Conservation (phyloP, 1,284 basidiomycete species). For the Pseudozyma hubeiensis region DNA sequence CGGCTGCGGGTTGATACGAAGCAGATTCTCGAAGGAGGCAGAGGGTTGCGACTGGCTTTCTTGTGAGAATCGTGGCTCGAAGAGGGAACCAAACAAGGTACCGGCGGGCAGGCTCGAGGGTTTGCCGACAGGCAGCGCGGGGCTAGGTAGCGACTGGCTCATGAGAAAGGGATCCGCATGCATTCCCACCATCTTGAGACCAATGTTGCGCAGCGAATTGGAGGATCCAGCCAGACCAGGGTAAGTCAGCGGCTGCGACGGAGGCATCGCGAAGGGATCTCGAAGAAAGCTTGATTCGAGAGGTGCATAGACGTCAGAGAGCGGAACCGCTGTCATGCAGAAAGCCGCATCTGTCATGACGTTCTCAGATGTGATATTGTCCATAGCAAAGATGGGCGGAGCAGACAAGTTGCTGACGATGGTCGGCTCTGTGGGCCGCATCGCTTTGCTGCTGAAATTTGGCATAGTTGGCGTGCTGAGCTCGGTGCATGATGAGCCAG, state of each 20-base stretch:
- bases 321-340: slow-evolving; percentile 2
- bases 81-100: neutral
- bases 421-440: neutral
- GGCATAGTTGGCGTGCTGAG: slow-evolving; percentile 28
- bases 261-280: neutral
- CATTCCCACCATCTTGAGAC: slow-evolving; percentile 30
- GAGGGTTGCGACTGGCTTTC: neutral
- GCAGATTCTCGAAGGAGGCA: slow-evolving; percentile 24
- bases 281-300: neutral
- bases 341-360: neutral
- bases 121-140: slow-evolving; percentile 11
- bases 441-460: slow-evolving; percentile 2
- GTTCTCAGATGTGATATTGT: slow-evolving; percentile 6
- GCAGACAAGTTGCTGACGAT: neutral
- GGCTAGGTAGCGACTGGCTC: slow-evolving; percentile 42
- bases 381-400: neutral
- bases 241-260: slow-evolving; percentile 21
- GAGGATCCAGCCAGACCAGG: slow-evolving; percentile 15
- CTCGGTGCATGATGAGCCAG: slow-evolving; percentile 26
- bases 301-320: slow-evolving; percentile 13
- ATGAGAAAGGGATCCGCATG: slow-evolving; percentile 42
- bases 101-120: slow-evolving; percentile 2
- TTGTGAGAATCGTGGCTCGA: neutral
- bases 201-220: slow-evolving; percentile 10
- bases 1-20: slow-evolving; percentile 10